Evolutionary conservation across 2,329 filamentous ascomycete genomes (phyloP).

Genomic region (Neonectria sp.): DNA sequence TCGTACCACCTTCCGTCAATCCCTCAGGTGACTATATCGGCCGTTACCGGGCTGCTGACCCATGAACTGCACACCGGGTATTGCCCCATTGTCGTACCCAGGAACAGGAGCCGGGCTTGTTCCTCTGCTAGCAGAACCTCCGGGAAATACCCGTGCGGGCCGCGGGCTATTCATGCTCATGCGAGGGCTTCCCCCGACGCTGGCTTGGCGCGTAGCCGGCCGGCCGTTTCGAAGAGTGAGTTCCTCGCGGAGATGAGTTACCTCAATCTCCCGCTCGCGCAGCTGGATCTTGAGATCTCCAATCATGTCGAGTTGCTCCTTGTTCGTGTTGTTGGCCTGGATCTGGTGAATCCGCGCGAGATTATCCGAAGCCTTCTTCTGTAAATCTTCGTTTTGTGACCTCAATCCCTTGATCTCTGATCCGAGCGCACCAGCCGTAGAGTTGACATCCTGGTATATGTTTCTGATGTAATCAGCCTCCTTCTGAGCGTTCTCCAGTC

Average conservation of each 20-base stretch:
- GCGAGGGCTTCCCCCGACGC: conserved; percentile 72
- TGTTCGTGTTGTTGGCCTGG: conserved; percentile 56
- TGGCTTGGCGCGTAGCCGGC: conserved; percentile 69
- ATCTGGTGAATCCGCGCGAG: conserved; percentile 63
- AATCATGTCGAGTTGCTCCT: conserved; percentile 56
- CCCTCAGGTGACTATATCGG: conserved; percentile 62
- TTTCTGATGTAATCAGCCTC: conserved; percentile 71
- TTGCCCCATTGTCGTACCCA: conserved; percentile 47
- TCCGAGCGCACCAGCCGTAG: conserved; percentile 60
- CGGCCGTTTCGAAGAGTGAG: conserved; percentile 64
- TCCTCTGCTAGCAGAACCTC: conserved; percentile 62
- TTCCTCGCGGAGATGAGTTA: conserved; percentile 65
- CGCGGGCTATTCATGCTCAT: conserved; percentile 68
- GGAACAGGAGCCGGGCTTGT: conserved; percentile 63
- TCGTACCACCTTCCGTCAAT: conserved; percentile 43
- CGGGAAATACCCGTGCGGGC: conserved; percentile 48
- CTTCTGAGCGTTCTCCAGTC: conserved; percentile 58
- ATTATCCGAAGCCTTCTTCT: conserved; percentile 61
- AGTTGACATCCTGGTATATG: conserved; percentile 72
- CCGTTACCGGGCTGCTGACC: conserved; percentile 56
- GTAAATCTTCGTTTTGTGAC: conserved; percentile 57
- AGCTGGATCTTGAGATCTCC: conserved; percentile 59
- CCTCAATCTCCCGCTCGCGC: conserved; percentile 67
- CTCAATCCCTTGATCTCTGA: conserved; percentile 64
- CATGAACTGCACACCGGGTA: conserved; percentile 58